These are phyloP conservation scores for Vigna unguiculata DNA, from an alignment of 306 rosid genomes.

Conservation along the genomic window DNA sequence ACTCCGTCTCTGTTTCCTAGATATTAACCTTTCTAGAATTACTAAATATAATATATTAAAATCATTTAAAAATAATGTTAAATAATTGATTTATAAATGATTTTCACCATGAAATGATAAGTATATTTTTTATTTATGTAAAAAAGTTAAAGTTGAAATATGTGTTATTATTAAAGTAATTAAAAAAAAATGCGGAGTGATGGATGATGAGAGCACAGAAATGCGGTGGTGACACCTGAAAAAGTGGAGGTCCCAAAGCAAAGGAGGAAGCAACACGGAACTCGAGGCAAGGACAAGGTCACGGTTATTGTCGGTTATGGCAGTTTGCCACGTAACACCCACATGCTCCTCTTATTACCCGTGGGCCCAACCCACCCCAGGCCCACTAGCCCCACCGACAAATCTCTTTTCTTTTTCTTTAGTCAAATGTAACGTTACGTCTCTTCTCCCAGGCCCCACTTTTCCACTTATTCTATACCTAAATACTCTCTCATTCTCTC, in stretches of 20 bases:
- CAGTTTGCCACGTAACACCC: slow-evolving; percentile 85
- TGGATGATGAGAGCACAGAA: neutral
- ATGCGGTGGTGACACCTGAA: neutral
- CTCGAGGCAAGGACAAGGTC: slow-evolving; percentile 59
- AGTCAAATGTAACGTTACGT: neutral
- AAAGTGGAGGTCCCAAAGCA: neutral
- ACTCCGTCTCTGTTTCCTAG: no score
- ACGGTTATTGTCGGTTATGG: slow-evolving; percentile 95
- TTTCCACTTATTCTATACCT: no score
- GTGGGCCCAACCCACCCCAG: slow-evolving; percentile 30
- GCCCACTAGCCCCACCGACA: slow-evolving; percentile 6
- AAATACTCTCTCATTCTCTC: no score
- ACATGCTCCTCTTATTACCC: slow-evolving; percentile 53
- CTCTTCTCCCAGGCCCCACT: neutral
- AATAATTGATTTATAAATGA: no score
- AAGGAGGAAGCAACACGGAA: slow-evolving; percentile 27
- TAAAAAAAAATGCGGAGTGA: no score
- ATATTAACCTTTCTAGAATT: no score
- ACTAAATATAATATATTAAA: no score
- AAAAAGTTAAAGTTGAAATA: no score
- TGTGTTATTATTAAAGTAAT: no score
- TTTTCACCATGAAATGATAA: no score
- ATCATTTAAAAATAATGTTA: no score
- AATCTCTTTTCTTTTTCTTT: neutral
- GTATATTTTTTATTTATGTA: no score